Evolutionary conservation across 176 grass and related monocot genomes (phyloP).

Genomic region (Phoenix roebelenii): DNA sequence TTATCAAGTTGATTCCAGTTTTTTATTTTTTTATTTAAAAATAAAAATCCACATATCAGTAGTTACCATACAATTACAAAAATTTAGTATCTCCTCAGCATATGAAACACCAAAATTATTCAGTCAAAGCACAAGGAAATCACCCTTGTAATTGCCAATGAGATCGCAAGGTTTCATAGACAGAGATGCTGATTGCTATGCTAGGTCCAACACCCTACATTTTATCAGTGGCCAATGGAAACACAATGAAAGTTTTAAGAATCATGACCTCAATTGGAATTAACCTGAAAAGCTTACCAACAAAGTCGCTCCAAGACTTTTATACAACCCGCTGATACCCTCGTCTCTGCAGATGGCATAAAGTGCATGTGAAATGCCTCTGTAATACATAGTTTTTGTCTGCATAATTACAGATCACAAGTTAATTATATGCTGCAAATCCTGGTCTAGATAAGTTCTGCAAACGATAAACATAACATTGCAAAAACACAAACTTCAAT

Average conservation of each 20-base stretch:
- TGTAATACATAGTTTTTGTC: conserved; percentile 68
- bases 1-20: conserved; percentile 3
- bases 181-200: conserved; percentile 89
- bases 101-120: neutral
- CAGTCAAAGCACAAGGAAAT: neutral
- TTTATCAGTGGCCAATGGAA: neutral
- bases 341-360: conserved; percentile 83
- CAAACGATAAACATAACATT: too few relatives aligned
- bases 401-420: conserved; percentile 30
- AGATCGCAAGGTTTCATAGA: conserved; percentile 80
- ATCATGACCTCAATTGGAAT: neutral
- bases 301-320: conserved; percentile 83
- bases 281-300: conserved; percentile 35
- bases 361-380: conserved; percentile 17
- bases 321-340: conserved; percentile 69
- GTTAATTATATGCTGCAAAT: too few relatives aligned
- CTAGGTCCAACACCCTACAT: conserved; percentile 82
- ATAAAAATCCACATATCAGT: conserved; percentile 20
- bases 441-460: too few relatives aligned
- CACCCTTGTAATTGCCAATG: conserved; percentile 76
- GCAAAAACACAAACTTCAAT: too few relatives aligned
- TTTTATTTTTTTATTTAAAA: too few relatives aligned
- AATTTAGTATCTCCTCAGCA: neutral
- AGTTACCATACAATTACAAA: neutral
- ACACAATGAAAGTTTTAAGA: conserved; percentile 13